Evolutionary conservation across 441 rosid genomes (phyloP).

Genomic region (Isatis lusitanica): DNA sequence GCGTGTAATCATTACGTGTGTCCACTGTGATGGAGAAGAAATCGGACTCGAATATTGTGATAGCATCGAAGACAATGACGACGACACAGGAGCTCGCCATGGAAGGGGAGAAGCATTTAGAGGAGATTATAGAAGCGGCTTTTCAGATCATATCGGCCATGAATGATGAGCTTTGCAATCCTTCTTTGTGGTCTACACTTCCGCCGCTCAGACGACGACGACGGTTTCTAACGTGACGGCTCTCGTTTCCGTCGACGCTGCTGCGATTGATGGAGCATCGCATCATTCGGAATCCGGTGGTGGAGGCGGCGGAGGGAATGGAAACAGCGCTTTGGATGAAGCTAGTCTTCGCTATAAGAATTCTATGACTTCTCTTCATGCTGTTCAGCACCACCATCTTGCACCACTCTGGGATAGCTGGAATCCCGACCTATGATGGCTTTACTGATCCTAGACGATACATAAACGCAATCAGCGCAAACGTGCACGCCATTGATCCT

Average conservation of each 20-base stretch:
- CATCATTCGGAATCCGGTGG: constrained; percentile 45
- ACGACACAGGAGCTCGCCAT: constrained; percentile 83
- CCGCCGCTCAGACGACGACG: constrained; percentile 15
- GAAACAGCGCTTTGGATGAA: constrained; percentile 34
- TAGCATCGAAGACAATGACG: constrained; percentile 15
- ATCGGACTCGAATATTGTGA: constrained; percentile 11
- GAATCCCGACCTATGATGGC: no score
- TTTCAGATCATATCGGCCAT: constrained; percentile 80
- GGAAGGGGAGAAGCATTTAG: constrained; percentile 86
- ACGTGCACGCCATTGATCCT: no score
- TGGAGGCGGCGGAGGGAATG: constrained; percentile 30
- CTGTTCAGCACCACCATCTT: no score
- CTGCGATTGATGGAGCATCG: constrained; percentile 24
- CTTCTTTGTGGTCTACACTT: constrained; percentile 72
- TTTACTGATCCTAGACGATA: no score
- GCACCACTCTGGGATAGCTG: no score
- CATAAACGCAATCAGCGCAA: no score
- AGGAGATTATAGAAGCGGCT: constrained; percentile 86
- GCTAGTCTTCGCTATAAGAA: constrained; percentile 36
- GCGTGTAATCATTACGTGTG: no score
- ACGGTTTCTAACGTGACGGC: constrained; percentile 21
- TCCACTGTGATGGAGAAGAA: constrained; percentile 38
- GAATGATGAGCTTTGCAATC: constrained; percentile 96
- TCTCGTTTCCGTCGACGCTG: constrained; percentile 37
- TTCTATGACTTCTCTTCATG: constrained; percentile 32